Evolutionary conservation across 495 filamentous ascomycete genomes (phyloP).

Genomic region (Aspergillus biplanus): DNA sequence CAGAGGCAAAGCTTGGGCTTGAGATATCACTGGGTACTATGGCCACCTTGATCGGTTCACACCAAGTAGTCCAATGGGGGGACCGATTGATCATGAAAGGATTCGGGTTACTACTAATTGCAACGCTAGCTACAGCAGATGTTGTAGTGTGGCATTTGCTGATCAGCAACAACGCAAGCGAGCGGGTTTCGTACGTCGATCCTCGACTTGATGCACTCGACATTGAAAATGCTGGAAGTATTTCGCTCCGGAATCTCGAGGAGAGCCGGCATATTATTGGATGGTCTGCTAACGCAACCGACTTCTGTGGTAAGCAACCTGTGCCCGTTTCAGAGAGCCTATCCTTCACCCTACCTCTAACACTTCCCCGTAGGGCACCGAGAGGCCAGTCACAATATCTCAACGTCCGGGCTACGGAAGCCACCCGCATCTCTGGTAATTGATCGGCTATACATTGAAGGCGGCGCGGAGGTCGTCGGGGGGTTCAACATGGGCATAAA

Average conservation of each 20-base stretch:
- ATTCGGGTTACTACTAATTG: background rate
- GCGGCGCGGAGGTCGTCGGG: background rate
- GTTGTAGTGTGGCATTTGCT: conserved; percentile 5
- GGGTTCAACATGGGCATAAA: conserved; percentile 3
- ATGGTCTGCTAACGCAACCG: conserved; percentile 1
- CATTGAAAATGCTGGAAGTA: background rate
- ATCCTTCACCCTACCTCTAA: background rate
- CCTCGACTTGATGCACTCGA: background rate
- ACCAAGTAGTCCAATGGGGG: background rate
- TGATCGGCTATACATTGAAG: conserved; percentile 2
- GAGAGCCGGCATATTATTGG: conserved; percentile 5
- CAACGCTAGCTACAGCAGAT: background rate
- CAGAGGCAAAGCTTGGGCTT: background rate
- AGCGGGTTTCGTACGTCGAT: conserved; percentile 10
- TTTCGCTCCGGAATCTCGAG: background rate
- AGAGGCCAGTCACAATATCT: conserved; percentile 2
- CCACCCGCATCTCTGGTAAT: conserved; percentile 2
- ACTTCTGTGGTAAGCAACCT: background rate
- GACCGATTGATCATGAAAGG: conserved; percentile 2
- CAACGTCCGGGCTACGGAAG: conserved; percentile 1
- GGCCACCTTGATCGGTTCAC: background rate
- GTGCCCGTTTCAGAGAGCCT: background rate
- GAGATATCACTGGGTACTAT: background rate
- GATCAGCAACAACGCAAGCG: background rate
- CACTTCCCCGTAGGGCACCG: background rate